phyloP scores from a whole-genome alignment of 75 land plant species.

The Cupressus sempervirens region DNA sequence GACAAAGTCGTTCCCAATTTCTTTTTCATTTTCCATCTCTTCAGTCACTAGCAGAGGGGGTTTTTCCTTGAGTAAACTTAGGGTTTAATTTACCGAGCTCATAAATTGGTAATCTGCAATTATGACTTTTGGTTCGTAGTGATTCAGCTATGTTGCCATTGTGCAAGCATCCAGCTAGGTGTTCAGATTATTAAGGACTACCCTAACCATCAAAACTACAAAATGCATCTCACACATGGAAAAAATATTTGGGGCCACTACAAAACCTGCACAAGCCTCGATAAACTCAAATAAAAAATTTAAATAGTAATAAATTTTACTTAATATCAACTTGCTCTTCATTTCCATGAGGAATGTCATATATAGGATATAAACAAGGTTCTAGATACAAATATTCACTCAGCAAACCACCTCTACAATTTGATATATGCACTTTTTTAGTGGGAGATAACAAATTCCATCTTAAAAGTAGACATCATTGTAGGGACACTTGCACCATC shows the following conservation, averaged over 20 bases:
- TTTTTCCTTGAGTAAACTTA: constrained; percentile 5
- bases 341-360: no score
- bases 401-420: no score
- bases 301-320: no score
- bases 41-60: constrained; percentile 32
- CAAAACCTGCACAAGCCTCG: no score
- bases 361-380: no score
- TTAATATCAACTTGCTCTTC: no score
- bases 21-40: constrained; percentile 21
- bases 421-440: constrained; percentile 42
- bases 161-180: constrained; percentile 60
- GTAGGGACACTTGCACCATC: no score
- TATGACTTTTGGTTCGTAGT: constrained; percentile 42
- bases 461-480: no score
- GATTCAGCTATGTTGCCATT: constrained; percentile 49
- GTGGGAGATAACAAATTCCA: constrained; percentile 6
- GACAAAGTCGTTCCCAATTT: constrained; percentile 8
- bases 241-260: constrained; percentile 69
- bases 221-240: constrained; percentile 87
- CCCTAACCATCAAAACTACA: constrained; percentile 74
- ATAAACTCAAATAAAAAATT: no score
- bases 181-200: constrained; percentile 61
- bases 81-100: constrained; percentile 18
- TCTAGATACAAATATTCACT: no score
- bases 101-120: no score